These are phyloP conservation scores for Podospora didyma DNA, from an alignment of 495 filamentous ascomycete species.

Conservation along the genomic window DNA sequence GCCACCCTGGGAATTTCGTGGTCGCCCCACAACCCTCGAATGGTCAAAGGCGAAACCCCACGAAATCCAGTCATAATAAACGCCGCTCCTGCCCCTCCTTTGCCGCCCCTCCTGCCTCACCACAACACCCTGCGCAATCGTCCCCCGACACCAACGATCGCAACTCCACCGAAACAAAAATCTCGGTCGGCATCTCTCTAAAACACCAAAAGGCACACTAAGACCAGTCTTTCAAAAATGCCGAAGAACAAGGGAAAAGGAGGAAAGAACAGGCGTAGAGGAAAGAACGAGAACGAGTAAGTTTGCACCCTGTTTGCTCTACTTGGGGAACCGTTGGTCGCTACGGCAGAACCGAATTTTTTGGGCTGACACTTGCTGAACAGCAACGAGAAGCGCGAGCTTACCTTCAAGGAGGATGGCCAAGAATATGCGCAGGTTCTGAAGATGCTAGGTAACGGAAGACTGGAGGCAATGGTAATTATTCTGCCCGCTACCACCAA, in stretches of 20 bases:
- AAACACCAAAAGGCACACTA: background rate
- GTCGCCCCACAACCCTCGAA: constrained; percentile 7
- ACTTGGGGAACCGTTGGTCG: background rate
- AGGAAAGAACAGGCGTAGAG: constrained; percentile 96
- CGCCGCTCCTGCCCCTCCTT: constrained; percentile 14
- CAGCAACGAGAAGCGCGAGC: constrained; percentile 97
- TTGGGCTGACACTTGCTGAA: constrained; percentile 5
- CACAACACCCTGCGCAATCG: constrained; percentile 4
- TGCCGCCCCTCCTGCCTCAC: constrained; percentile 6
- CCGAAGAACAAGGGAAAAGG: constrained; percentile 57
- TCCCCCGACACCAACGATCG: background rate
- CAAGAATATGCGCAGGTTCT: constrained; percentile 99
- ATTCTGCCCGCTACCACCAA: background rate
- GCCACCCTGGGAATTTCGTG: too few relatives aligned
- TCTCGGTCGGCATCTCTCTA: background rate
- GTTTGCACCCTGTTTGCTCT: constrained; percentile 4
- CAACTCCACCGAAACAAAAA: background rate
- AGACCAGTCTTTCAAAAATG: constrained; percentile 18
- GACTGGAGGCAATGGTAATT: constrained; percentile 68
- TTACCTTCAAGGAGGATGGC: constrained; percentile 96
- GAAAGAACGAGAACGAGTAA: constrained; percentile 94
- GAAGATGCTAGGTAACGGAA: constrained; percentile 98
- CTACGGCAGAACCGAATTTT: background rate
- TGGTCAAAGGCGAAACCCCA: constrained; percentile 16
- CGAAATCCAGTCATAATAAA: constrained; percentile 22